Percentiles rank a stretch among this genome's conserved stretches.
phyloP scores from a whole-genome alignment of 148 eudicot species.

The Camellia japonica region DNA sequence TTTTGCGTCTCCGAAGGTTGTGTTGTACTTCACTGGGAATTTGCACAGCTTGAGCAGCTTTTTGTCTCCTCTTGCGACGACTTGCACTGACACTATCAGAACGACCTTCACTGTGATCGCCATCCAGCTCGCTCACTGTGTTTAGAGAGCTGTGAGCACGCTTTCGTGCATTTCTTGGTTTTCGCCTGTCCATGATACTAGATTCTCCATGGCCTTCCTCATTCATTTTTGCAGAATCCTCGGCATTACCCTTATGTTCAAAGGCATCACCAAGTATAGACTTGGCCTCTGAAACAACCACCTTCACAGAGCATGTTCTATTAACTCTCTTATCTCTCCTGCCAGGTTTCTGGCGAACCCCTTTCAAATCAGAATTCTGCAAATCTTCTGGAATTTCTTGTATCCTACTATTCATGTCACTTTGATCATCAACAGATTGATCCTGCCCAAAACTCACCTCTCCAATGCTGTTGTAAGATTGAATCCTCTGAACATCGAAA shows the following conservation, averaged over 20 bases:
- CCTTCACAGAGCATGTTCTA: conserved; percentile 46
- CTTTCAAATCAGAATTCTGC: conserved; percentile 45
- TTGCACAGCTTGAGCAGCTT: conserved; percentile 44
- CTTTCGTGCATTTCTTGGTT: conserved; percentile 51
- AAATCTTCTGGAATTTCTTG: conserved; percentile 42
- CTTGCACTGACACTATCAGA: conserved; percentile 58
- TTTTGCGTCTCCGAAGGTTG: conserved; percentile 71
- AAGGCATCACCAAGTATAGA: conserved; percentile 39
- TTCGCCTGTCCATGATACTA: conserved; percentile 33
- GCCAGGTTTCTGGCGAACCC: conserved; percentile 27
- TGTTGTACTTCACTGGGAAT: conserved; percentile 53
- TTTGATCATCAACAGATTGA: conserved; percentile 36
- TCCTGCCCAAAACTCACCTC: conserved; percentile 40
- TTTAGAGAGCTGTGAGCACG: conserved; percentile 45
- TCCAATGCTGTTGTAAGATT: conserved; percentile 32
- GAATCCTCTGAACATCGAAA: conserved; percentile 42
- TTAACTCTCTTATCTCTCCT: conserved; percentile 36
- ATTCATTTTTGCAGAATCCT: conserved; percentile 41
- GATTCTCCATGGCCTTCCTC: conserved; percentile 50
- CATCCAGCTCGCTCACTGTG: conserved; percentile 50
- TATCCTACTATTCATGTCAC: conserved; percentile 27
- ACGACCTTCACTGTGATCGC: conserved; percentile 55
- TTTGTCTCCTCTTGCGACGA: conserved; percentile 66
- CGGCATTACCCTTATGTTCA: conserved; percentile 50
- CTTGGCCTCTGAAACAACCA: conserved; percentile 46